Conservation (phyloP, 257 asterid species). For the Nicotiana tomentosiformis region DNA sequence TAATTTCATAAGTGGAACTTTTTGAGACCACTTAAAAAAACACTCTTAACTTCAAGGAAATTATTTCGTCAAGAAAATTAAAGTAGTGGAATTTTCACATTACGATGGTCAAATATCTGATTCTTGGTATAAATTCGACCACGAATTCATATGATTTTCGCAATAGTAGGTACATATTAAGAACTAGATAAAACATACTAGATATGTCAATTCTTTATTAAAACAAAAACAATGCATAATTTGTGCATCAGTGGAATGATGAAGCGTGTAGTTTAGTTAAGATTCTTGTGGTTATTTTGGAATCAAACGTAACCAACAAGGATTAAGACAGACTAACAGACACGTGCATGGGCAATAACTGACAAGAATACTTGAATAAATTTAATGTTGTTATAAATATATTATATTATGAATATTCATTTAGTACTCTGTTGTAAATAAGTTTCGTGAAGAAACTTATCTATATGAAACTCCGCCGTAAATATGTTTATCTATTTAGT, state of each 20-base stretch:
- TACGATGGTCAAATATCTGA: no score
- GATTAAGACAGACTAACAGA: constrained; percentile 1
- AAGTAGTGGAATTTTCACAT: no score
- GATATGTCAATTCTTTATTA: no score
- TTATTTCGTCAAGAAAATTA: not conserved
- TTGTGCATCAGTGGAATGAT: not conserved
- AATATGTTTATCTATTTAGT: no score
- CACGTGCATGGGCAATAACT: not conserved
- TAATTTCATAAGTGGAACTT: not conserved
- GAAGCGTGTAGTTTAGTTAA: not conserved
- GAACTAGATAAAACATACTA: no score
- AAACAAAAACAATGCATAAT: not conserved
- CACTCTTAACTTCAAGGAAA: not conserved
- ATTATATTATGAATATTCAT: no score
- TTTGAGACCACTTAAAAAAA: not conserved
- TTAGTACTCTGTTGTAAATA: no score
- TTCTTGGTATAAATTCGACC: no score
- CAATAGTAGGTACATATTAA: no score
- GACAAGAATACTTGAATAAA: not conserved
- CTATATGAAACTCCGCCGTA: no score
- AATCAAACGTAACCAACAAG: not conserved
- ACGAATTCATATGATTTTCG: no score
- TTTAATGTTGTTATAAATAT: not conserved
- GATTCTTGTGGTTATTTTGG: not conserved
- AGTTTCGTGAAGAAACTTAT: no score